Base-by-base conservation (phyloP, 129 eudicot species). In the Tagetes patula region DNA sequence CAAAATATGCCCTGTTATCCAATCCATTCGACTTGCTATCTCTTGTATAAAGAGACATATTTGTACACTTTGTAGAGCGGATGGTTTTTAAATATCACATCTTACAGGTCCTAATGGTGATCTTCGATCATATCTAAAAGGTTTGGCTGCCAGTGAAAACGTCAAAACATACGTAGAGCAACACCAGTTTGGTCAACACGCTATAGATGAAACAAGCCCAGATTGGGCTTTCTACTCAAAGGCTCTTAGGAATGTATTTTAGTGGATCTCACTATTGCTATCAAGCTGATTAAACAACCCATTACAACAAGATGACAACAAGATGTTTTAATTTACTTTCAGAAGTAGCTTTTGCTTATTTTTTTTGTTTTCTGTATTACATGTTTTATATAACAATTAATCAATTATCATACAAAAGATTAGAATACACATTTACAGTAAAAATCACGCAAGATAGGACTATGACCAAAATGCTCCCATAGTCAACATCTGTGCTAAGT, bases 101-200 rank as follows among this genome's bases (percentile, higher is more conserved):
- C 46, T 42, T 66, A 77, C 85, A 92, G 95, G 98, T 12, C 96
- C 98, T 33, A 84, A 81, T 45, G 98, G 98, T 30, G 88, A 89
- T 68, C 80, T 93, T 66, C 87, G 96, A 27, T 78, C 74, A 40
- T 93, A 93, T 81, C 60, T 93, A 50, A 88, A 90, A 75, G 83
- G 85, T 3, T 46, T 93, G 69, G 86, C 87, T 2, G 37, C 30
- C 14, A 77, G 75, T 69, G 69, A 74, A n/a, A 64, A 80, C 42
- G 47, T 69, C 30, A 67, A 80, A 56, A 63, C 27, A 68, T 69
- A 80, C n/a, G 34, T 80, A 74, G 60, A 69, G 48, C 58, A 80
- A 80, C 80, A 74, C 72, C 80, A 67, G 41, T 74, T 74, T 61
- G 84, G 80, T 69, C 80, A 80, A 61, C 62, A 13, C 10, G 67